Percentiles rank a stretch among this genome's conserved stretches.
These are phyloP conservation scores for Boletus bicolor DNA, from an alignment of 768 basidiomycete genomes.

Conservation along the genomic window DNA sequence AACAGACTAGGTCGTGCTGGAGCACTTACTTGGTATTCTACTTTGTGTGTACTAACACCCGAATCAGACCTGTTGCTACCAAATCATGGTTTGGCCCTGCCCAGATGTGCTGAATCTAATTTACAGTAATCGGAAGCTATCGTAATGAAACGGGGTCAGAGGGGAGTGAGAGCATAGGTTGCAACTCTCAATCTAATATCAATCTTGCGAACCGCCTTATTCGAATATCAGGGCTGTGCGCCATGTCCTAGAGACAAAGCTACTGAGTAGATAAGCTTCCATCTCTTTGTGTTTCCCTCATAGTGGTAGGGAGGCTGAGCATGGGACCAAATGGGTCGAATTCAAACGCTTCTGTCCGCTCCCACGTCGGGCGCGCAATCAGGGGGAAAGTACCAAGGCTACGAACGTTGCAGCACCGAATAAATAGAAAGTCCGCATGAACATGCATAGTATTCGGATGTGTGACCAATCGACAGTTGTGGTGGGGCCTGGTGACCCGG, in stretches of 20 bases:
- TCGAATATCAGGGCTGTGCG: constrained; percentile 9
- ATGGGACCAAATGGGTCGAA: constrained; percentile 6
- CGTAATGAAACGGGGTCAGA: constrained; percentile 8
- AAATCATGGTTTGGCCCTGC: neutral
- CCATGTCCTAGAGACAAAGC: constrained; percentile 12
- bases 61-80: neutral
- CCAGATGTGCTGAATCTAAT: constrained; percentile 8
- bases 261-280: neutral
- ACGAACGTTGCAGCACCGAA: neutral
- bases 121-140: constrained; percentile 1
- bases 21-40: neutral
- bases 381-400: neutral
- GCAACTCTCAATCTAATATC: constrained; percentile 11
- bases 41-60: neutral
- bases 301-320: neutral
- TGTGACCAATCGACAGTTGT: neutral
- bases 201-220: constrained; percentile 12
- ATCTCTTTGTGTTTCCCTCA: constrained; percentile 1
- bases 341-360: constrained; percentile 7
- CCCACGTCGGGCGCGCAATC: constrained; percentile 4
- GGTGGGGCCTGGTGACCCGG: neutral
- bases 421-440: constrained; percentile 12
- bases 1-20: constrained; percentile 9
- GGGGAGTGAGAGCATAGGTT: constrained; percentile 8
- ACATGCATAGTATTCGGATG: constrained; percentile 1